phyloP scores from a whole-genome alignment of 1,139 yeast genomes.

The Kodamaea suecica region DNA sequence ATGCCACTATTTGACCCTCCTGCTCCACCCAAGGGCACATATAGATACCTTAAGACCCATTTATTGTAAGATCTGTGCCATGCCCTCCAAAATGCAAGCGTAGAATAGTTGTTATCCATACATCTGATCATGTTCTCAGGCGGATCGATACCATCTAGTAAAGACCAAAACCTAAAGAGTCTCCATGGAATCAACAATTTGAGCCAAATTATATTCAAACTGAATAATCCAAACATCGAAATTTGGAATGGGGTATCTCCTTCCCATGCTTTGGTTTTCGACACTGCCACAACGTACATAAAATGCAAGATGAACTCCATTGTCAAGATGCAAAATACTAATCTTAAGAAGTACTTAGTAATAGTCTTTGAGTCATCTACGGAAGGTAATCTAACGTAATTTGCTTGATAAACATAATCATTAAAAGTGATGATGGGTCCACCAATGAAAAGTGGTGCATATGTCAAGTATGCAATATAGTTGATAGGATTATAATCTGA shows the following conservation, averaged over 20 bases:
- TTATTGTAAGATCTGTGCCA: constrained; percentile 96
- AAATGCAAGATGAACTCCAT: constrained; percentile 90
- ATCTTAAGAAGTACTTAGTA: constrained; percentile 60
- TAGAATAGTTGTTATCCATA: constrained; percentile 90
- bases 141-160: constrained; percentile 88
- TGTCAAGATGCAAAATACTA: constrained; percentile 67
- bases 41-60: constrained; percentile 82
- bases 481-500: constrained; percentile 59
- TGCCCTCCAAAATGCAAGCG: constrained; percentile 94
- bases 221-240: constrained; percentile 91
- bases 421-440: constrained; percentile 95
- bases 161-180: constrained; percentile 86
- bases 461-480: constrained; percentile 72
- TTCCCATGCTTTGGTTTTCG: constrained; percentile 85
- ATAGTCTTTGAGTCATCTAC: constrained; percentile 50
- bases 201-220: constrained; percentile 87
- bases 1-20: constrained; percentile 28
- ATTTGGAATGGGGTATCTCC: constrained; percentile 89
- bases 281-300: constrained; percentile 90
- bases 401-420: constrained; percentile 77
- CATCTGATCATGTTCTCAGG: constrained; percentile 98
- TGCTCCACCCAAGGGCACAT: constrained; percentile 86
- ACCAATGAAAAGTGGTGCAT: constrained; percentile 88
- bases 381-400: constrained; percentile 44
- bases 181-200: constrained; percentile 95